phyloP scores from a whole-genome alignment of 1,139 yeast species.

The Arxiozyma heterogenica region DNA sequence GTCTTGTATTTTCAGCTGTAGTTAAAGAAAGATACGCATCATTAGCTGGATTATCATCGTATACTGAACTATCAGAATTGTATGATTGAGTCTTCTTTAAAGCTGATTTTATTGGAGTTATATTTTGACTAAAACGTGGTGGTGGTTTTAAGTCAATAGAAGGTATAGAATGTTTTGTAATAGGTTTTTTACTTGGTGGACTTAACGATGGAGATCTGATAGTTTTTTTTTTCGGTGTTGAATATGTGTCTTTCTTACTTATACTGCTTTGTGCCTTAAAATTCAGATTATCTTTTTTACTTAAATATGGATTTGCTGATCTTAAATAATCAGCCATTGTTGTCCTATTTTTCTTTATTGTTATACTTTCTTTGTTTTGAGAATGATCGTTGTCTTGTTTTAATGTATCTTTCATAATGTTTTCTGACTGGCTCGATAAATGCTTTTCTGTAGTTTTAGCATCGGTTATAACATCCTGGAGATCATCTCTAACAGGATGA shows the following conservation, averaged over 20 bases:
- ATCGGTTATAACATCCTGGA: neutral
- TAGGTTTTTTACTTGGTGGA: neutral
- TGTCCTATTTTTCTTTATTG: neutral
- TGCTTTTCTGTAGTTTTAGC: neutral
- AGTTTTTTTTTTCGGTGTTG: neutral
- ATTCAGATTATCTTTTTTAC: neutral
- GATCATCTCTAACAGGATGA: neutral
- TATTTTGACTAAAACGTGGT: neutral
- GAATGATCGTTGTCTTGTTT: neutral
- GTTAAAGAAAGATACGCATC: constrained; percentile 59
- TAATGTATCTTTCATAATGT: neutral
- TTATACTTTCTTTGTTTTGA: neutral
- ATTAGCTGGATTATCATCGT: constrained; percentile 37
- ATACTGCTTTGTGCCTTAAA: neutral
- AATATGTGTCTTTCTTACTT: neutral
- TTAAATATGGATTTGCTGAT: constrained; percentile 19
- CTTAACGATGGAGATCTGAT: neutral
- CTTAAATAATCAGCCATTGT: constrained; percentile 20
- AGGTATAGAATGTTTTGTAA: neutral
- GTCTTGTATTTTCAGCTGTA: constrained; percentile 69
- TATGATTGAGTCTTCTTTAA: constrained; percentile 36
- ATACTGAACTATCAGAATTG: constrained; percentile 20
- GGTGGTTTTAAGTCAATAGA: constrained; percentile 5
- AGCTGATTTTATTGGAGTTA: constrained; percentile 52
- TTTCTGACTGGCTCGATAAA: neutral